phyloP scores from a whole-genome alignment of 2,329 filamentous ascomycete species.

The Aspergillus latus region DNA sequence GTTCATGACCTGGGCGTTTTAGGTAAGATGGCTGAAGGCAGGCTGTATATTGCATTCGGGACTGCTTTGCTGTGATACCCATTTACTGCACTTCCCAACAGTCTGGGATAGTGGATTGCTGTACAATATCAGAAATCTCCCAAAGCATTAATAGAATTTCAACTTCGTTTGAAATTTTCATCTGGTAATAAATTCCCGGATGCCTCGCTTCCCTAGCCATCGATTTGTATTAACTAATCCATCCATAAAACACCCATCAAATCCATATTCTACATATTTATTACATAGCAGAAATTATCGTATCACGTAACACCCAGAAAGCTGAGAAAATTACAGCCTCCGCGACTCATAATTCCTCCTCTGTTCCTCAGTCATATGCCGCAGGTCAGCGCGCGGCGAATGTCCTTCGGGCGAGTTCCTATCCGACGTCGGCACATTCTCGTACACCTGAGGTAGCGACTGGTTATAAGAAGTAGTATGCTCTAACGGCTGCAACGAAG shows the following conservation, averaged over 20 bases:
- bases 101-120: not conserved
- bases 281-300: not conserved
- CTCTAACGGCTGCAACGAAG: constrained; percentile 19
- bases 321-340: not conserved
- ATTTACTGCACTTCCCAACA: not conserved
- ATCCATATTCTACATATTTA: not conserved
- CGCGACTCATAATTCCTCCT: constrained; percentile 1
- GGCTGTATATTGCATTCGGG: not conserved
- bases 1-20: no score
- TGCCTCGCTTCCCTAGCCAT: no score
- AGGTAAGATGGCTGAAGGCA: no score
- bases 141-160: not conserved
- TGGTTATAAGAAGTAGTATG: constrained; percentile 8
- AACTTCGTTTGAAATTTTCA: not conserved
- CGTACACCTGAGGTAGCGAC: not conserved
- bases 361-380: constrained; percentile 4
- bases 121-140: not conserved
- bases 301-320: not conserved
- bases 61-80: constrained; percentile 3
- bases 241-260: not conserved
- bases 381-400: not conserved
- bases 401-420: not conserved
- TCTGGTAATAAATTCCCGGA: not conserved
- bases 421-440: not conserved
- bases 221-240: not conserved